phyloP scores from a whole-genome alignment of 176 grass and related monocot species.

The Cenchrus americanus region DNA sequence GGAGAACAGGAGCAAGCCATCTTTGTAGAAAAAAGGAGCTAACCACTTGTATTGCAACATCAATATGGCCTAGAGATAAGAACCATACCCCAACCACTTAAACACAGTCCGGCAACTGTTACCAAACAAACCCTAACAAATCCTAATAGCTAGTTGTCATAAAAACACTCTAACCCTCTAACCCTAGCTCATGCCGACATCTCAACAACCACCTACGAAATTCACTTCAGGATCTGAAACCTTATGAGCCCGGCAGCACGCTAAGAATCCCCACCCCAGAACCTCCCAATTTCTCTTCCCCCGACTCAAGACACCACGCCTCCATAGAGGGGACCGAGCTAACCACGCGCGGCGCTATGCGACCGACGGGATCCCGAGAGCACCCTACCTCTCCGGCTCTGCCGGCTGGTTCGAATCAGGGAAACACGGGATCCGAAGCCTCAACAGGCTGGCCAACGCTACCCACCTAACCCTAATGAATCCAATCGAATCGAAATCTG shows the following conservation, averaged over 20 bases:
- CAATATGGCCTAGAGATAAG: too few relatives aligned
- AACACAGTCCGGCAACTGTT: not conserved
- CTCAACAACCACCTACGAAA: not conserved
- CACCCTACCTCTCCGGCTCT: too few relatives aligned
- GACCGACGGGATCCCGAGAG: not conserved
- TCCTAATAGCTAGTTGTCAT: too few relatives aligned
- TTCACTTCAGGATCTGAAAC: not conserved
- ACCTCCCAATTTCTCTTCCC: too few relatives aligned
- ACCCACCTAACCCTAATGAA: not conserved
- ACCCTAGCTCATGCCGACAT: not conserved
- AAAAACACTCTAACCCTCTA: not conserved
- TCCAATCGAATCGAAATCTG: not conserved
- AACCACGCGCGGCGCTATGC: too few relatives aligned
- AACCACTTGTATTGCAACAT: too few relatives aligned
- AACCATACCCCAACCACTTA: not conserved
- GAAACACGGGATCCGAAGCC: not conserved
- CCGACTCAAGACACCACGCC: not conserved
- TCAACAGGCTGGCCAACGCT: not conserved
- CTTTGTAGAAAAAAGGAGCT: too few relatives aligned
- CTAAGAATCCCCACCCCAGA: not conserved
- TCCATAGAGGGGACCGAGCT: not conserved
- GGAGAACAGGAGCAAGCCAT: too few relatives aligned
- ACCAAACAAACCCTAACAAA: not conserved
- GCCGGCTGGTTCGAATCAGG: too few relatives aligned
- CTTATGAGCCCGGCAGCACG: not conserved